phyloP scores from a whole-genome alignment of 2,329 filamentous ascomycete species.

The Fusarium penzigii region DNA sequence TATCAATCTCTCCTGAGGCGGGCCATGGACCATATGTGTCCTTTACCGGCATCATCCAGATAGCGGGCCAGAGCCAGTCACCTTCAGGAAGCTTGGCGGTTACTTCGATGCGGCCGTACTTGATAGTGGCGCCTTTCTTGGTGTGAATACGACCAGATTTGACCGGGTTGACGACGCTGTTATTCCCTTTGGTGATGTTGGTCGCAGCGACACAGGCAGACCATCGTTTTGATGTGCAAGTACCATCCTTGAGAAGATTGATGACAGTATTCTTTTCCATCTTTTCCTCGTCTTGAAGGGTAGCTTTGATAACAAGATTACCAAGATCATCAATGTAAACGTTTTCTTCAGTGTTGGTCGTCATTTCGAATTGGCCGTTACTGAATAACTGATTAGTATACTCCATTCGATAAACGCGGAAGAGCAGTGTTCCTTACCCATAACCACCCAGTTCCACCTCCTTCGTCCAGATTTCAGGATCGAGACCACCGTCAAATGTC shows the following conservation, averaged over 20 bases:
- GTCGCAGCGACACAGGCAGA: slow-evolving; percentile 68
- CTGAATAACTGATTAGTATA: slow-evolving; percentile 39
- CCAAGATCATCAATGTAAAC: slow-evolving; percentile 67
- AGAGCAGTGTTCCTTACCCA: slow-evolving; percentile 55
- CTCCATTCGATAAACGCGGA: no score
- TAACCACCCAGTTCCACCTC: slow-evolving; percentile 76
- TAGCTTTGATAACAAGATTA: slow-evolving; percentile 73
- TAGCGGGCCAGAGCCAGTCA: slow-evolving; percentile 91
- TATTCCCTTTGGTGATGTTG: slow-evolving; percentile 70
- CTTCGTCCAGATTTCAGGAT: slow-evolving; percentile 67
- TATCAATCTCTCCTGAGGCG: slow-evolving; percentile 79
- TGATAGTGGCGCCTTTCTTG: slow-evolving; percentile 68
- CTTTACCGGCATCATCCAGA: slow-evolving; percentile 81
- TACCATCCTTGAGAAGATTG: slow-evolving; percentile 65
- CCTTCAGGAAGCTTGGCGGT: slow-evolving; percentile 73
- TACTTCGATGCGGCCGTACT: slow-evolving; percentile 80
- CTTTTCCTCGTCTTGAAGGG: slow-evolving; percentile 68
- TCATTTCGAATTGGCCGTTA: slow-evolving; percentile 80
- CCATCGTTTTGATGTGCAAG: slow-evolving; percentile 62
- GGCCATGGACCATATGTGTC: slow-evolving; percentile 78
- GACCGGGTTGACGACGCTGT: slow-evolving; percentile 74
- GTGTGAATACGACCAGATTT: slow-evolving; percentile 79
- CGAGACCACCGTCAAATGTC: slow-evolving; percentile 60
- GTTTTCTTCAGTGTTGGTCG: slow-evolving; percentile 72
- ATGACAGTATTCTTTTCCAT: slow-evolving; percentile 68